phyloP scores from a whole-genome alignment of 768 basidiomycete genomes.

The Mycena chlorophos region DNA sequence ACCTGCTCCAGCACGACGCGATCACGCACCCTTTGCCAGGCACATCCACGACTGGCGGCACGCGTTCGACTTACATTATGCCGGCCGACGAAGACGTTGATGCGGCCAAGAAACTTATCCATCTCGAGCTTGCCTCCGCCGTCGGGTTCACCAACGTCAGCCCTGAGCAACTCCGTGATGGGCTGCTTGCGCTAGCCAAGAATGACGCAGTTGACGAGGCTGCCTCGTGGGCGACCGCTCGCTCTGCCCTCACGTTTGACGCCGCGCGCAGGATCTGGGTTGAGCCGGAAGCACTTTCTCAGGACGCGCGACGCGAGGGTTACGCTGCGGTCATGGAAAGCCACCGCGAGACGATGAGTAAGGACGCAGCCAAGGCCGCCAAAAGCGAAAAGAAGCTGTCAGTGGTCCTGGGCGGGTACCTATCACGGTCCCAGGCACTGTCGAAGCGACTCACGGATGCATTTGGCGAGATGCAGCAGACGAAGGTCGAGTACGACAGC shows the following conservation, averaged over 20 bases:
- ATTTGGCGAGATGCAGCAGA: conserved; percentile 69
- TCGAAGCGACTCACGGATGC: conserved; percentile 61
- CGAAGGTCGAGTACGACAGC: conserved; percentile 72
- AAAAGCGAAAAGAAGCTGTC: conserved; percentile 91
- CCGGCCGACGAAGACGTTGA: conserved; percentile 79
- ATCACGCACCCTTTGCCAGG: conserved; percentile 88
- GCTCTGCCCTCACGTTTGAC: conserved; percentile 66
- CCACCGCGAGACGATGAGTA: conserved; percentile 69
- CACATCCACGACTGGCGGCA: conserved; percentile 72
- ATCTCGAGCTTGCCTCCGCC: conserved; percentile 73
- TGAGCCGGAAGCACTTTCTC: conserved; percentile 56
- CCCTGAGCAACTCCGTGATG: conserved; percentile 76
- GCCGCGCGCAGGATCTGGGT: conserved; percentile 62
- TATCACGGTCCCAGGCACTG: conserved; percentile 68
- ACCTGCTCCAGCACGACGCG: conserved; percentile 84
- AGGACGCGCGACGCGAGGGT: conserved; percentile 62
- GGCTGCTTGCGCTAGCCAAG: conserved; percentile 63
- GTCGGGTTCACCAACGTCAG: conserved; percentile 86
- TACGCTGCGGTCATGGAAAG: conserved; percentile 61
- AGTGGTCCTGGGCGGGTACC: conserved; percentile 89
- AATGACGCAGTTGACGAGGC: conserved; percentile 61
- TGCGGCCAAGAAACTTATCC: conserved; percentile 68
- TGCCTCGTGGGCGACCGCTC: conserved; percentile 71
- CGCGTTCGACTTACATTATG: conserved; percentile 63
- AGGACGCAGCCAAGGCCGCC: conserved; percentile 75